Percentiles rank a stretch among this genome's conserved stretches.
These are phyloP conservation scores for Amorphotheca resinae DNA, from an alignment of 495 filamentous ascomycete species.

Conservation along the genomic window DNA sequence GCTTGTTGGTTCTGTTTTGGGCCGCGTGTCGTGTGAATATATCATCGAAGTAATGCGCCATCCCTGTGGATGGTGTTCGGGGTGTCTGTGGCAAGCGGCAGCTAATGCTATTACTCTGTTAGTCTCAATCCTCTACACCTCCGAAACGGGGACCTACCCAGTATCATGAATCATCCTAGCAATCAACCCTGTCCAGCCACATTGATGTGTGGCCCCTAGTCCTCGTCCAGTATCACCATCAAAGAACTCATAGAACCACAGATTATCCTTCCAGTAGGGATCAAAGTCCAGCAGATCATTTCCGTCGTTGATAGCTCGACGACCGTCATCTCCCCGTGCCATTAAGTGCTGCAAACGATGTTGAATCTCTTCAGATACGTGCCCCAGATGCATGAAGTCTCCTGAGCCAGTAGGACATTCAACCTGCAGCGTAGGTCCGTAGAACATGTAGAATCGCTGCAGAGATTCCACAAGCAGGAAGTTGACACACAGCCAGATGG, in stretches of 20 bases:
- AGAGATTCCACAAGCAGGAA: constrained; percentile 89
- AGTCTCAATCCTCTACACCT: constrained; percentile 8
- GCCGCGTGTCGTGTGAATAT: constrained; percentile 49
- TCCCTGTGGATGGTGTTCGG: constrained; percentile 67
- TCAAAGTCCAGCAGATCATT: constrained; percentile 81
- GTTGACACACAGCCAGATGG: constrained; percentile 94
- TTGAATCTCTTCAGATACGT: constrained; percentile 93
- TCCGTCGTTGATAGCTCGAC: constrained; percentile 71
- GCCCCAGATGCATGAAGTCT: constrained; percentile 89
- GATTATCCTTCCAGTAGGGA: constrained; percentile 79
- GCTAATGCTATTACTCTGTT: constrained; percentile 34
- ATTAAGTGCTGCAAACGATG: constrained; percentile 91
- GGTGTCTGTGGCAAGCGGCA: constrained; percentile 91
- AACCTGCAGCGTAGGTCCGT: constrained; percentile 73
- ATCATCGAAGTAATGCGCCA: constrained; percentile 91
- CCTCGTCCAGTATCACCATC: constrained; percentile 85
- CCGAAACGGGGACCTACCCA: constrained; percentile 38
- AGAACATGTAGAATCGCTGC: constrained; percentile 89
- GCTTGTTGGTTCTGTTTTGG: constrained; percentile 22
- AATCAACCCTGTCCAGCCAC: constrained; percentile 93
- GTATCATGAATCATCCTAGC: constrained; percentile 96
- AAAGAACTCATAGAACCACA: constrained; percentile 97
- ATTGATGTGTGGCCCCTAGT: constrained; percentile 86
- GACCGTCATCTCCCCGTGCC: constrained; percentile 67
- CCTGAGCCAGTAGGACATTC: constrained; percentile 92